Evolutionary conservation across 768 basidiomycete genomes (phyloP).

Genomic region (Tephrocybe rancida): DNA sequence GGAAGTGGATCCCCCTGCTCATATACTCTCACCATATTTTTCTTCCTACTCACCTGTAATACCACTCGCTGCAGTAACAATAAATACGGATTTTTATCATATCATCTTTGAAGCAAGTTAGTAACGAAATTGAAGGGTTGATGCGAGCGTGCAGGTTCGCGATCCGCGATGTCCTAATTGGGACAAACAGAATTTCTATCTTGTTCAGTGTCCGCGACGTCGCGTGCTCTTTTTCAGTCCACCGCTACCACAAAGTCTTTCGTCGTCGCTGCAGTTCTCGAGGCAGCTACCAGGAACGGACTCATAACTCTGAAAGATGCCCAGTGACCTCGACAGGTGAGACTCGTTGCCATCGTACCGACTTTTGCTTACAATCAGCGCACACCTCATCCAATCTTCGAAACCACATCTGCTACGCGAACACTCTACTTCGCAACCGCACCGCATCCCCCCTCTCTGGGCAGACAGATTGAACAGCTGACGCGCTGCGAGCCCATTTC

Average conservation of each 20-base stretch:
- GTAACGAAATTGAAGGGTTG: no score
- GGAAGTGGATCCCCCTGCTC: not conserved
- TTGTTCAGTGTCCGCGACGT: not conserved
- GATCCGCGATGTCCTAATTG: conserved; percentile 12
- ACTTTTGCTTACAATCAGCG: not conserved
- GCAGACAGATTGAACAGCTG: conserved; percentile 93
- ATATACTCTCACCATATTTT: not conserved
- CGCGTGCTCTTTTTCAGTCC: not conserved
- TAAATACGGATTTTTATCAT: conserved; percentile 13
- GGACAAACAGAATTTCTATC: conserved; percentile 10
- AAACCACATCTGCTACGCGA: conserved; percentile 1
- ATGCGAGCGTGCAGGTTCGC: not conserved
- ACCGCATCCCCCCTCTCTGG: conserved; percentile 1
- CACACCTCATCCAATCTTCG: not conserved
- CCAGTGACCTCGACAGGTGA: conserved; percentile 28
- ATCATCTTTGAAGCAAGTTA: not conserved
- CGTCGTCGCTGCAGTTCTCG: not conserved
- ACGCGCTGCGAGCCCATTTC: conserved; percentile 93
- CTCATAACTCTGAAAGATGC: conserved; percentile 14
- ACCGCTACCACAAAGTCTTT: not conserved
- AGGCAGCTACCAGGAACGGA: not conserved
- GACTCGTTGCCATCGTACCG: not conserved
- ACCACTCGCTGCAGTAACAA: conserved; percentile 15
- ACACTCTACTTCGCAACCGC: conserved; percentile 1
- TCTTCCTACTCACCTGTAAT: conserved; percentile 10